Evolutionary conservation across 768 basidiomycete genomes (phyloP).

Genomic region (Phaffia australis): DNA sequence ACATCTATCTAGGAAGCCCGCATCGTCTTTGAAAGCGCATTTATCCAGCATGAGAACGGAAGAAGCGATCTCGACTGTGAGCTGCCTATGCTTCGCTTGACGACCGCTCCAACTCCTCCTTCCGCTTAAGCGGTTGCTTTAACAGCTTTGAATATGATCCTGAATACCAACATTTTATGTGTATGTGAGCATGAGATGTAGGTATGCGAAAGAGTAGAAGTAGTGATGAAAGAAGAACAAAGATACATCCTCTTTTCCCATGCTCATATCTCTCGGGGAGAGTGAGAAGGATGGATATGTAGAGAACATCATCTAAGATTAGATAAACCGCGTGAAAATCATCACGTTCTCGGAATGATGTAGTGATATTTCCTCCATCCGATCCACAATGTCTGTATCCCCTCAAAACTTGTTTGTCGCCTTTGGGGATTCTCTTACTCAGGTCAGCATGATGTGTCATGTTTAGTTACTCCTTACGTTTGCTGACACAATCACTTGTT

Average conservation of each 20-base stretch:
- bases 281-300: too few species aligned
- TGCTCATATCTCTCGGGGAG: too few species aligned
- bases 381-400: too few species aligned
- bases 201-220: too few species aligned
- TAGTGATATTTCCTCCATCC: too few species aligned
- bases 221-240: too few species aligned
- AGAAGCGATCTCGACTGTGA: conserved; percentile 63
- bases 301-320: too few species aligned
- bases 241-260: too few species aligned
- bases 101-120: conserved; percentile 63
- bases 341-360: too few species aligned
- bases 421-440: conserved; percentile 20
- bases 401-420: conserved; percentile 12
- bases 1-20: conserved; percentile 58
- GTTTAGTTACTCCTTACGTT: background rate
- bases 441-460: background rate
- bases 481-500: background rate
- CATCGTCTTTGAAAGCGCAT: conserved; percentile 28
- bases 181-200: too few species aligned
- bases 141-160: conserved; percentile 54
- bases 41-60: conserved; percentile 62
- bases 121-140: conserved; percentile 55
- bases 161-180: too few species aligned
- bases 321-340: too few species aligned
- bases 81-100: conserved; percentile 76